These are phyloP conservation scores for Zangia roseola DNA, from an alignment of 768 basidiomycete species.

Conservation along the genomic window DNA sequence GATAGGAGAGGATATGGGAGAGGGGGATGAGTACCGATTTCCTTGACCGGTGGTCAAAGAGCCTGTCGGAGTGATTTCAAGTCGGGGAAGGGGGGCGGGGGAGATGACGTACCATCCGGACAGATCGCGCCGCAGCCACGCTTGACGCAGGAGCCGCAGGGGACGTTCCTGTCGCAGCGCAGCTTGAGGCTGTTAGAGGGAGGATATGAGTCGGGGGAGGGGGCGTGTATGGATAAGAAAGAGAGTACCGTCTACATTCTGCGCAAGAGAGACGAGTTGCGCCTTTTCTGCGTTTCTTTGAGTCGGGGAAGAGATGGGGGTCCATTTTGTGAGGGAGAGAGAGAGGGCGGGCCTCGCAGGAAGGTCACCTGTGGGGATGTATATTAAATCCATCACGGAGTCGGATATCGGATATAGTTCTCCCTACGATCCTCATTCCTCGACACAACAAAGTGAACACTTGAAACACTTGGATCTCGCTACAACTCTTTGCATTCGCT, in stretches of 20 bases:
- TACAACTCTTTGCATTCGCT: conserved; percentile 7
- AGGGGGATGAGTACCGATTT: conserved; percentile 50
- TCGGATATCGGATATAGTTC: too few species aligned
- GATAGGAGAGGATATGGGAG: background rate
- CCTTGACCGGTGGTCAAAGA: conserved; percentile 81
- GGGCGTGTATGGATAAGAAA: background rate
- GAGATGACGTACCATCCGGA: conserved; percentile 62
- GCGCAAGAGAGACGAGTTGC: conserved; percentile 78
- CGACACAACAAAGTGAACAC: conserved; percentile 1
- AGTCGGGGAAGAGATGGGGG: conserved; percentile 24
- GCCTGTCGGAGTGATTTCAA: too few species aligned
- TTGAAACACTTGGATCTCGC: too few species aligned
- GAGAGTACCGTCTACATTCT: conserved; percentile 65
- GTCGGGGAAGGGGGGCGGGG: conserved; percentile 5
- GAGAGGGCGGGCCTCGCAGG: conserved; percentile 18
- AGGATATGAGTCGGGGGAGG: too few species aligned
- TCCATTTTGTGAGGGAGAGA: conserved; percentile 28
- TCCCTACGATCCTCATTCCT: conserved; percentile 14
- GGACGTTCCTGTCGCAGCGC: conserved; percentile 69
- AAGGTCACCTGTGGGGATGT: too few species aligned
- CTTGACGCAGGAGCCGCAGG: conserved; percentile 80
- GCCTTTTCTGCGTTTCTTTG: conserved; percentile 65
- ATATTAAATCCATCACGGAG: too few species aligned
- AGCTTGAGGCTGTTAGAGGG: conserved; percentile 27
- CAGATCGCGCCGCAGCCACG: conserved; percentile 80